These are phyloP conservation scores for Babesia ovis DNA, from an alignment of 169 alveolate genomes.

Conservation along the genomic window DNA sequence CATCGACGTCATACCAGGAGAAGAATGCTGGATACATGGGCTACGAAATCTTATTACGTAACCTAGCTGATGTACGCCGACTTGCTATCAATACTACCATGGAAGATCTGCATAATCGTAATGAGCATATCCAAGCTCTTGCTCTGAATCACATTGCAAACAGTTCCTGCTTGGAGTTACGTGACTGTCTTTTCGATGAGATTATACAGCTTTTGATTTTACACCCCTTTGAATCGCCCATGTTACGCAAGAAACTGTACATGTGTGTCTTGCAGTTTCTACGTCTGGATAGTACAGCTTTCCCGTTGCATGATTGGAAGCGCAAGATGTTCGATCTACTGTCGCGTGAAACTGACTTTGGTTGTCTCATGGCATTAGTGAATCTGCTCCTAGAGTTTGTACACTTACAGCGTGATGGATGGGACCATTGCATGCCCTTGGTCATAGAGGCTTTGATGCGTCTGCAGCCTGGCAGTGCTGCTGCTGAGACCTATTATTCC, in stretches of 20 bases:
- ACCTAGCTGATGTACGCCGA: slow-evolving; percentile 76
- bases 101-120: slow-evolving; percentile 64
- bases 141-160: slow-evolving; percentile 83
- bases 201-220: slow-evolving; percentile 65
- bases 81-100: slow-evolving; percentile 68
- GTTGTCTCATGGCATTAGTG: slow-evolving; percentile 42
- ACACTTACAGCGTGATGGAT: slow-evolving; percentile 4
- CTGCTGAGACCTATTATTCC: slow-evolving; percentile 45
- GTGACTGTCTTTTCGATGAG: slow-evolving; percentile 78
- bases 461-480: slow-evolving; percentile 18
- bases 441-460: slow-evolving; percentile 33
- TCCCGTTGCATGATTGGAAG: slow-evolving; percentile 57
- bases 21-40: slow-evolving; percentile 95
- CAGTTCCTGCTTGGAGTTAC: slow-evolving; percentile 74
- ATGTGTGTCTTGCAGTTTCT: slow-evolving; percentile 75
- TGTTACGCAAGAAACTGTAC: slow-evolving; percentile 79
- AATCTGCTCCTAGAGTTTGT: slow-evolving; percentile 29
- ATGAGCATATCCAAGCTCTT: slow-evolving; percentile 74
- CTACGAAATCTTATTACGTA: slow-evolving; percentile 84
- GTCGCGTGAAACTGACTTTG: slow-evolving; percentile 27
- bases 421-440: slow-evolving; percentile 45
- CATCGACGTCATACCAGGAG: slow-evolving; percentile 89
- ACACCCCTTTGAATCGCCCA: slow-evolving; percentile 58
- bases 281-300: slow-evolving; percentile 53
- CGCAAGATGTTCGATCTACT: slow-evolving; percentile 62